Conservation (phyloP, 140 eudicot species). For the Erigeron philadelphicus region DNA sequence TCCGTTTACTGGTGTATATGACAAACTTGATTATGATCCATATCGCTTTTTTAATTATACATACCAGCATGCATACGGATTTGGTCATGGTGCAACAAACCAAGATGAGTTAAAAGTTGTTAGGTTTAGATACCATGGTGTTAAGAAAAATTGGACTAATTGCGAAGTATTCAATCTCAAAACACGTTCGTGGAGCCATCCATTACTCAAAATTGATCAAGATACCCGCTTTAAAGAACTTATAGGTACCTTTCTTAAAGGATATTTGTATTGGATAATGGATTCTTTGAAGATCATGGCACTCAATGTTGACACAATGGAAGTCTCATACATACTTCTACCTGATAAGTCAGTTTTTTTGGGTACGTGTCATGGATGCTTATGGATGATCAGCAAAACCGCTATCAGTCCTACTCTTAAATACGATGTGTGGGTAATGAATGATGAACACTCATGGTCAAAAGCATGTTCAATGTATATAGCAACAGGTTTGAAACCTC, state of each 20-base stretch:
- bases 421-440: neutral
- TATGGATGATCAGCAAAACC: neutral
- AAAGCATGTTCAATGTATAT: neutral
- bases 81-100: neutral
- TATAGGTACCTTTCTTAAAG: neutral
- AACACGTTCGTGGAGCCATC: neutral
- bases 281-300: neutral
- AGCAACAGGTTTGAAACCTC: neutral
- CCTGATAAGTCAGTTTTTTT: neutral
- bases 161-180: neutral
- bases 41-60: no score
- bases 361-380: neutral
- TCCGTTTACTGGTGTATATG: no score
- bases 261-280: neutral
- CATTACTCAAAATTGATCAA: neutral
- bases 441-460: neutral
- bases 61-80: neutral
- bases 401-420: no score
- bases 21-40: neutral
- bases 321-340: neutral
- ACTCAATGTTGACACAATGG: neutral
- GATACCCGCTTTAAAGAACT: neutral
- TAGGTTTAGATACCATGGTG: neutral
- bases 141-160: neutral
- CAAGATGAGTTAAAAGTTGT: neutral